Base-by-base conservation (phyloP, 768 basidiomycete species). In the Nidularia sp. region DNA sequence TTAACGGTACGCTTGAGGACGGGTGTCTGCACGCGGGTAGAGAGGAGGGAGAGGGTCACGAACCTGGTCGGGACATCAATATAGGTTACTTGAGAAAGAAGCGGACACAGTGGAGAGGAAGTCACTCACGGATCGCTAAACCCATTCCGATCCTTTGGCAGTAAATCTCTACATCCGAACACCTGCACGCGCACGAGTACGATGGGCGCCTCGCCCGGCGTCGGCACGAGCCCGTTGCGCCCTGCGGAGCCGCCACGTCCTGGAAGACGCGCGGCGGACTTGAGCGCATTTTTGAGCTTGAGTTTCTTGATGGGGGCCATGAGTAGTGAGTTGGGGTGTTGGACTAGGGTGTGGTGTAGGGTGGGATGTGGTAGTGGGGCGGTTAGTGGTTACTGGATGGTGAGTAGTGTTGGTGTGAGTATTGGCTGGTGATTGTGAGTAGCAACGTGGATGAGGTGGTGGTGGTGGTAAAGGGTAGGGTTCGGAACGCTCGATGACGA, bases 51-150 rank as follows among this genome's bases (percentile, higher is more conserved):
- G 29, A 83, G 84, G 57, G 77, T 85, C 61, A 87, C 88, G 67
- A 84, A 90, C 13, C 85, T 94, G 57, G 43, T 18, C 2, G 44
- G 46, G 25, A 8, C 8, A 7, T n/a, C 45, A 48, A 36, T 50
- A 51, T 35, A 15, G 44, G 48, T 12, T 34, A 15, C 22, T 47
- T 25, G 34, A 36, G 33, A 48, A 35, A 50, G 6, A 49, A 13
- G 29, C 33, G 46, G 45, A 22, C 15, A 47, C 41, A 39, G 18
- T 49, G 45, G 34, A 44, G 10, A 15, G 15, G 3, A 15, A 2
- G 9, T 1, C 2, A 78, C 88, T 63, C 62, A 93, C 83, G 90
- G 90, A 65, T 92, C 90, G 60, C 85, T 88, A 34, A 70, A 76
- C n/a, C 84, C 82, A 57, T 80, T 82, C 45, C 79, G 78, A 62